phyloP scores from a whole-genome alignment of 306 rosid species.

The Myrica gale region DNA sequence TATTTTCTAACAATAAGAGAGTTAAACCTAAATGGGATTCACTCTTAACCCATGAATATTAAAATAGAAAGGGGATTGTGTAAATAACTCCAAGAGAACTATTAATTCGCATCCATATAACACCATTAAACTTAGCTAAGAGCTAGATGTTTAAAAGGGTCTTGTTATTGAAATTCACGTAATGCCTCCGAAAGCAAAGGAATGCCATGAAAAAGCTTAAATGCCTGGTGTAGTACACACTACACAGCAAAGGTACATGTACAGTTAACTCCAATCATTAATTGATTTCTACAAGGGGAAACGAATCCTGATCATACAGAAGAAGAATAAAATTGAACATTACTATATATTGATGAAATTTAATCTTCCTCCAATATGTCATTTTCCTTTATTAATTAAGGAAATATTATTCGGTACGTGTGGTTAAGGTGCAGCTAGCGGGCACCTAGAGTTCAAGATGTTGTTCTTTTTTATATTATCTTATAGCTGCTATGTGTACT shows the following conservation, averaged over 20 bases:
- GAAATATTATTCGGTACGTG: conserved; percentile 5
- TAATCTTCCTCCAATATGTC: neutral
- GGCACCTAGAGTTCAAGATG: neutral
- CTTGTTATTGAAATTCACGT: neutral
- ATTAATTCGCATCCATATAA: no score
- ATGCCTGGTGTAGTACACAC: neutral
- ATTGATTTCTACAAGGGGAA: conserved; percentile 5
- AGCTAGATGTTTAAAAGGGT: no score
- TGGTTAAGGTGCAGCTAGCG: conserved; percentile 20
- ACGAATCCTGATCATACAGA: neutral
- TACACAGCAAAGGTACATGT: no score
- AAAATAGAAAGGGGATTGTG: no score
- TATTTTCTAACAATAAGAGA: no score
- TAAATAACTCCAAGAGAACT: no score
- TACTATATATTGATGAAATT: neutral
- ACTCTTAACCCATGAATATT: no score
- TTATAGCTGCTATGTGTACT: neutral
- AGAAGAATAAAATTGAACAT: neutral
- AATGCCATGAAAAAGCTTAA: conserved; percentile 1
- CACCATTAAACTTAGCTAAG: no score
- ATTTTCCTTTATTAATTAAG: neutral
- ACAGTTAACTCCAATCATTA: no score
- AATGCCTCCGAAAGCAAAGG: conserved; percentile 4
- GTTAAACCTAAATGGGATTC: no score
- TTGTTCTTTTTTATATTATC: conserved; percentile 11